Evolutionary conservation across 2,329 filamentous ascomycete species (phyloP).

Genomic region (Zymoseptoria tritici): DNA sequence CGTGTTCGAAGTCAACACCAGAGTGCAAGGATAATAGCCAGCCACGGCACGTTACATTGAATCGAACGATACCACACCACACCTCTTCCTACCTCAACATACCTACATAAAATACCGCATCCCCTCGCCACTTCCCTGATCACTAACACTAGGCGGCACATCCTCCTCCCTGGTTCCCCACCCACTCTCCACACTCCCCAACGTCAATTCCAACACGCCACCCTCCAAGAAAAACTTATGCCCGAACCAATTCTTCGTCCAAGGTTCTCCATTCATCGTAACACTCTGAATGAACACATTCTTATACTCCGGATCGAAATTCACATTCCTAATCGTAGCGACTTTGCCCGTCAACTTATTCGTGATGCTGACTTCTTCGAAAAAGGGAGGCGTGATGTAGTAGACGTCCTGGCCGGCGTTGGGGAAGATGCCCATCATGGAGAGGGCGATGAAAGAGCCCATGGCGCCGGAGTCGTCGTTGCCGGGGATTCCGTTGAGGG

Average conservation of each 20-base stretch:
- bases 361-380: constrained; percentile 34
- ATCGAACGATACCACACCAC: not conserved
- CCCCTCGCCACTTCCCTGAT: not conserved
- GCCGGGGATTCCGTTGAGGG: constrained; percentile 35
- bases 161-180: constrained; percentile 39
- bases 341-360: constrained; percentile 36
- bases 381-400: constrained; percentile 42
- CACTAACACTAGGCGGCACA: constrained; percentile 34
- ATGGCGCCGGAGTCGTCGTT: constrained; percentile 43
- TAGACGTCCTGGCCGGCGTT: constrained; percentile 44
- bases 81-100: not conserved
- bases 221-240: constrained; percentile 41
- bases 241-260: constrained; percentile 39
- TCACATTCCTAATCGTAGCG: constrained; percentile 35
- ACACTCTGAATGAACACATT: constrained; percentile 40
- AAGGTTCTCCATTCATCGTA: constrained; percentile 35
- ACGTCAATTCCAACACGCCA: constrained; percentile 35
- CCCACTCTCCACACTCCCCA: constrained; percentile 36
- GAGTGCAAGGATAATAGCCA: too few relatives aligned
- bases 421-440: constrained; percentile 40
- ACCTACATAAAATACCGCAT: constrained; percentile 5
- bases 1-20: too few relatives aligned
- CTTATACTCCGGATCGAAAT: constrained; percentile 36
- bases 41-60: not conserved
- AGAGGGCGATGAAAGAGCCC: constrained; percentile 39